Percentiles rank a stretch among this genome's conserved stretches.
These are phyloP conservation scores for Bimuria novae-zelandiae DNA, from an alignment of 2,329 filamentous ascomycete genomes.

Conservation along the genomic window DNA sequence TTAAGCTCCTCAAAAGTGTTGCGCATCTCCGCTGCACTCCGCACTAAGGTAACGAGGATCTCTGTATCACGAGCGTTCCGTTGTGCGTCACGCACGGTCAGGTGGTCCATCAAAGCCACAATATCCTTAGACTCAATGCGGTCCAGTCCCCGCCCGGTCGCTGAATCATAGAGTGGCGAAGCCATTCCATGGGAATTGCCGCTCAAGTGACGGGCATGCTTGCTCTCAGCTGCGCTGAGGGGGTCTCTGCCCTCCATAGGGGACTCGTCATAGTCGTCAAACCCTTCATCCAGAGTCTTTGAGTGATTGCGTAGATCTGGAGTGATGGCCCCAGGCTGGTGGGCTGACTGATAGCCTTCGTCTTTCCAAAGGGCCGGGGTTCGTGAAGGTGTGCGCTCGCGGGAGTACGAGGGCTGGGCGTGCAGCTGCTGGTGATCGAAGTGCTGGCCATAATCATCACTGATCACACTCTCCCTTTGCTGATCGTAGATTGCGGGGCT, in stretches of 20 bases:
- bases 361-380: slow-evolving; percentile 65
- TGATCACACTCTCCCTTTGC: slow-evolving; percentile 43
- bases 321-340: slow-evolving; percentile 58
- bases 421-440: slow-evolving; percentile 42
- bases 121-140: slow-evolving; percentile 96
- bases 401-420: slow-evolving; percentile 22
- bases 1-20: slow-evolving; percentile 96
- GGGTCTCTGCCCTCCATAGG: slow-evolving; percentile 52
- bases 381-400: slow-evolving; percentile 45
- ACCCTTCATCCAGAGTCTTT: slow-evolving; percentile 59
- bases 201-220: slow-evolving; percentile 71
- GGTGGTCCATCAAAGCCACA: slow-evolving; percentile 95
- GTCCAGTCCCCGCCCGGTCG: slow-evolving; percentile 86
- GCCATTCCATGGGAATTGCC: slow-evolving; percentile 90
- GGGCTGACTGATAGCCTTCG: slow-evolving; percentile 89
- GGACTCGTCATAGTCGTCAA: slow-evolving; percentile 54
- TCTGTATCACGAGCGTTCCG: slow-evolving; percentile 95
- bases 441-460: slow-evolving; percentile 43
- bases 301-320: slow-evolving; percentile 53
- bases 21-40: slow-evolving; percentile 94
- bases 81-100: slow-evolving; percentile 95
- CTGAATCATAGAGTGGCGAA: slow-evolving; percentile 87
- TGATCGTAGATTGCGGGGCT: slow-evolving; percentile 31
- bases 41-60: slow-evolving; percentile 90
- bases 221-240: slow-evolving; percentile 45